These are phyloP conservation scores for Ogataea neopini DNA, from an alignment of 805 yeast species.

Conservation along the genomic window DNA sequence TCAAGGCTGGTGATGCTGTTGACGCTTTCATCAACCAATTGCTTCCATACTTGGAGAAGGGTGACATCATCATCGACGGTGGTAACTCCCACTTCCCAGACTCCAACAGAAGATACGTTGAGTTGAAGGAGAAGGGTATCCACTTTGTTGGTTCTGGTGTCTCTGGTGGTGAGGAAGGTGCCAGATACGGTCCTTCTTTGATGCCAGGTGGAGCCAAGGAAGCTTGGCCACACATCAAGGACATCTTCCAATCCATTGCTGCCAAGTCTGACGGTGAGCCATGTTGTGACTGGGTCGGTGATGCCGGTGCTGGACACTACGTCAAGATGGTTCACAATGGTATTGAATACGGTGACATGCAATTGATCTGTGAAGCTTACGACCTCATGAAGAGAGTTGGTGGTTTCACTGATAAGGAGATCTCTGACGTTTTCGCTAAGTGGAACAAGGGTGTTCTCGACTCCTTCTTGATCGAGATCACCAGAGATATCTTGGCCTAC, in stretches of 20 bases:
- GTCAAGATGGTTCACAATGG: constrained; percentile 99
- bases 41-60: constrained; percentile 88
- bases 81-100: constrained; percentile 99
- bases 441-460: constrained; percentile 99
- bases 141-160: constrained; percentile 98
- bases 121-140: constrained; percentile 83
- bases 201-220: constrained; percentile 99
- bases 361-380: constrained; percentile 96
- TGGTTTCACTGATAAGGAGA: constrained; percentile 86
- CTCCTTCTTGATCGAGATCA: constrained; percentile 95
- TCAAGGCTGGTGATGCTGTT: constrained; percentile 96
- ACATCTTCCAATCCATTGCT: constrained; percentile 91
- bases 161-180: constrained; percentile 99
- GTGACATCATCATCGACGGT: constrained; percentile 98
- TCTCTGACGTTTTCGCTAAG: constrained; percentile 83
- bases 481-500: constrained; percentile 89
- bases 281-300: constrained; percentile 99
- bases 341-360: constrained; percentile 99
- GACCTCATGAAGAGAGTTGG: constrained; percentile 94
- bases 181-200: constrained; percentile 97
- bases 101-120: constrained; percentile 93
- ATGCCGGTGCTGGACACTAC: constrained; percentile 98
- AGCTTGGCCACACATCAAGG: constrained; percentile 99
- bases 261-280: constrained; percentile 99
- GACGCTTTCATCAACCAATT: constrained; percentile 87